Evolutionary conservation across 2,329 filamentous ascomycete genomes (phyloP), one percentile per base, ranked within the genome.

Genomic region (Parasarocladium wereldwijsianum): DNA sequence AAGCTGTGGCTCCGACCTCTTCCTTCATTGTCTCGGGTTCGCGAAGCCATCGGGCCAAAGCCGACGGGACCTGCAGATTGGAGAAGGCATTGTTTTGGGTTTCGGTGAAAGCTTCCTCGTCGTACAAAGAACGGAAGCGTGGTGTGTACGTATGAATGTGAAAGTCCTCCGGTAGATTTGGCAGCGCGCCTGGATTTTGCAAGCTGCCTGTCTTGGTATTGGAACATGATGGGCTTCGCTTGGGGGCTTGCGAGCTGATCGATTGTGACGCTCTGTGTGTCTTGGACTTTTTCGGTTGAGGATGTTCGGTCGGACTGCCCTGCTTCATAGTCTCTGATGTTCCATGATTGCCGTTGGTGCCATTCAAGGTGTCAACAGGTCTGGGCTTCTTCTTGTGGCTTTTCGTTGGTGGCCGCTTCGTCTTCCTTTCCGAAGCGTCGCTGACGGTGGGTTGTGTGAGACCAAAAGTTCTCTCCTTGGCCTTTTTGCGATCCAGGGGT

Each of bases 341-440:
- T 33, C 67, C 60, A 24, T 62, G 58, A 29, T 70, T 73, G 29
- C 78, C 78, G 46, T 85, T 86, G 29, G 73, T 74, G 69, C 79
- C 79, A 46, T 85, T 86, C 29, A 73, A 73, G 69, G 18, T 76
- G 51, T 24, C 73, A 17, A 54, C 57, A 8, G 85, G 81, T 49
- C 85, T 92, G 21, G 68, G 53, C 54, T 86, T 93, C 62, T 92
- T 94, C 62, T 86, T 93, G 47, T 85, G 79, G 48, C 68, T 78
- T 51, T 93, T 93, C 9, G 80, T 63, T 6, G 76, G 67, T 7
- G 76, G 71, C 36, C 85, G 71, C 53, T 86, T 81, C 34, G 70
- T 43, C 57, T 81, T 82, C 55, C 78, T 75, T 50, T 85, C 75
- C 43, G 54, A 55, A 36, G 70, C 63, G 36, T 64, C 42, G 26